Base-by-base conservation (phyloP, 2,329 filamentous ascomycete genomes). In the Colletotrichum horii region DNA sequence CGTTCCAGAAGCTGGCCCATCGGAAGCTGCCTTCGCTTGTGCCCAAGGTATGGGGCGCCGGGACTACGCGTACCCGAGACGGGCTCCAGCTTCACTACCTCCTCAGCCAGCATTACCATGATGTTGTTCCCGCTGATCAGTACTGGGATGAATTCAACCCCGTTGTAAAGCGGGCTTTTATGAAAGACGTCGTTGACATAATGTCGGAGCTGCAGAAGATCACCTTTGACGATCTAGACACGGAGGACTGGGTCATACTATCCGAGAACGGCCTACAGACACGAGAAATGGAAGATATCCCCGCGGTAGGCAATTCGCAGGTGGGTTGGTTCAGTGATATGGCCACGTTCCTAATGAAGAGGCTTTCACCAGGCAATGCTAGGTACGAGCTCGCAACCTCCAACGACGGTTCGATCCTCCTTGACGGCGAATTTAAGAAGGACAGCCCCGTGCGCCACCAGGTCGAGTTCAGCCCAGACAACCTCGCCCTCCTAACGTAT, bases 41-140 rank as follows among this genome's bases (percentile, higher is more conserved):
- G 6, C 70, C 74, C 16, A 69, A 76, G 15, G 48, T 76, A 1
- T 76, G 70, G 70, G 70, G 64, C 16, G 32, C 36, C 19, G 74
- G 74, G 11, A 26, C 55, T 4, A 76, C 58, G 26, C 9, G 22
- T 9, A 65, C 32, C 3, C 14, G 28, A 8, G 30, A 30, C 8
- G 74, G 74, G 3, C 9, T 7, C 2, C n/a, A 30, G 24, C 24
- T n/a, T 58, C 34, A 62, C 36, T 76, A 73, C 48, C 11, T 76
- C 24, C 58, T 76, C 7, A 60, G 56, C n/a, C 64, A 76, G 58
- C 48, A 64, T 24, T 74, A 52, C 32, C 22, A 11, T 1, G 22
- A 69, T 6, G 22, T 28, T 2, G 32, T n/a, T 7, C 28, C 56
- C 3, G 38, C 58, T 2, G 74, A 73, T 1, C 16, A 14, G 5